Evolutionary conservation across 345 rosid species (phyloP), one percentile per base, ranked within the genome.

Genomic region (Balakata baccata): DNA sequence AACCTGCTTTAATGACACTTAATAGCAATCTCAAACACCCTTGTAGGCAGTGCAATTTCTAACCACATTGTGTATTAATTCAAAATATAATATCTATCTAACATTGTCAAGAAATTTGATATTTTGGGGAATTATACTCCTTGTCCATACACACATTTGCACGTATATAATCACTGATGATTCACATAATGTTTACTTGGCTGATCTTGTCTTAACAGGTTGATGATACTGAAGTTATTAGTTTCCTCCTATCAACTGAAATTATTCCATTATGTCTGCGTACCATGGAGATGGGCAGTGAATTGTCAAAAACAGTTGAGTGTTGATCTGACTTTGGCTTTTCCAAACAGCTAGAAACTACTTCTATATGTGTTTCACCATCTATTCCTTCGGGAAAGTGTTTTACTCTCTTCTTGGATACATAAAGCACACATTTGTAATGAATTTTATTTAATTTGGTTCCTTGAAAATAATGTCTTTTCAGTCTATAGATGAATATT

Each of bases 281-380:
- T 12, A 90, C 98, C 59, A 95, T 95, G 99, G 99, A 93, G 81
- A 91, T 93, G 98, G 99, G 99, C 54, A 92, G 97, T 68, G 99
- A 95, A 77, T 85, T 95, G 77, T 92, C 99, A 5, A 95, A 95
- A 88, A 95, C 99, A 64, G 99, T 92, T 85, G 75, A 82, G 94
- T 84, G 10, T 43, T 43, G 18, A 47, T 73, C 67, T 66, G 69
- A 58, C 11, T 64, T 29, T 46, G 45, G 14, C 8, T 64, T 13
- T 34, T 17, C 56, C 62, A 59, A 16, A 50, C 45, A 60, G 64
- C 0, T 76, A 53, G 45, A 59, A 46, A 16, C 47, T 39, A 59
- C 37, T 66, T 20, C 34, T 74, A 45, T 25, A 0, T 68, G 2
- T 60, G 25, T 68, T n/a, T 22, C 64, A 39, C 76, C 3, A 39